These are phyloP conservation scores for Exophiala lecanii-corni DNA, from an alignment of 2,329 filamentous ascomycete genomes.

Conservation along the genomic window DNA sequence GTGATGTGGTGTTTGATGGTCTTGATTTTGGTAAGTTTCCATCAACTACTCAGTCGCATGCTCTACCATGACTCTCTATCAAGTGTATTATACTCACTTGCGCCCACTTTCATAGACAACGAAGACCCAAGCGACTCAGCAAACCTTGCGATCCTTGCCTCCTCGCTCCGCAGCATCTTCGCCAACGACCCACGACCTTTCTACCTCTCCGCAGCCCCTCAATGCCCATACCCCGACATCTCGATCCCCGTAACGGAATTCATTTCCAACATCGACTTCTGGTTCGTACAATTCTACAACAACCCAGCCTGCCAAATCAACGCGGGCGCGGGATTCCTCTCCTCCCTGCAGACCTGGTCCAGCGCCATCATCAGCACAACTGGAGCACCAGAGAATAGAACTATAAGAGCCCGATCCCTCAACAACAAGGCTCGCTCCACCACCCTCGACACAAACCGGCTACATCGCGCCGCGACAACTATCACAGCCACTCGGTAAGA, in stretches of 20 bases:
- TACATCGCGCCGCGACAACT: too few relatives aligned
- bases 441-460: too few relatives aligned
- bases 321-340: slow-evolving; percentile 15
- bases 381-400: neutral
- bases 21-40: slow-evolving; percentile 47
- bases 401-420: neutral
- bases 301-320: slow-evolving; percentile 22
- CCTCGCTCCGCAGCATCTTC: slow-evolving; percentile 17
- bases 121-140: slow-evolving; percentile 11
- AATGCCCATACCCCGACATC: slow-evolving; percentile 46
- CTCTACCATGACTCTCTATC: too few relatives aligned
- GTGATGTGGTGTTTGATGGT: slow-evolving; percentile 44
- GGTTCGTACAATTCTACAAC: slow-evolving; percentile 26
- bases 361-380: slow-evolving; percentile 5
- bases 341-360: slow-evolving; percentile 17
- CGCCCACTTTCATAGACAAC: slow-evolving; percentile 18
- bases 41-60: slow-evolving; percentile 27
- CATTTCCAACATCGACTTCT: slow-evolving; percentile 17
- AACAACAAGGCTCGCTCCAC: neutral
- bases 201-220: slow-evolving; percentile 52
- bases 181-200: slow-evolving; percentile 30
- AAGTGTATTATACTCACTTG: slow-evolving; percentile 21
- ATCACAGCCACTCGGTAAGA: too few relatives aligned
- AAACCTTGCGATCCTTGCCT: slow-evolving; percentile 10
- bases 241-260: slow-evolving; percentile 19